These are phyloP conservation scores for Noccaea bulbosa DNA, from an alignment of 345 rosid genomes.

Conservation along the genomic window DNA sequence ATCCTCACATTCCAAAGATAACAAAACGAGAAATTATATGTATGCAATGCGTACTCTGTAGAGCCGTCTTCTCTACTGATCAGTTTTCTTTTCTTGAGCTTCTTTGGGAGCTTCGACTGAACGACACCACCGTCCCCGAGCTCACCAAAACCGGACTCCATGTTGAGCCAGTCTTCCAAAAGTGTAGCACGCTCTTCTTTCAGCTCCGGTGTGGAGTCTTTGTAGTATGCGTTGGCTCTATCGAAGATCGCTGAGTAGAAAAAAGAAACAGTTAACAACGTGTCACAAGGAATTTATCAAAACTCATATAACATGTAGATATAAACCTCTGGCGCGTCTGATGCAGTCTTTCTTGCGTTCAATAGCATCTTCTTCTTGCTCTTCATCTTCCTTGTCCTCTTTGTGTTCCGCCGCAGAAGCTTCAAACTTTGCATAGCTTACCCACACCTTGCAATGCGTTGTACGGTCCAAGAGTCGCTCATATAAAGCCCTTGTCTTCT, in stretches of 20 bases:
- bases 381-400: background rate
- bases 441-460: conserved; percentile 19
- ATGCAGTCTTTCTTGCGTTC: conserved; percentile 2
- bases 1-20: background rate
- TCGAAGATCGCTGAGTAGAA: conserved; percentile 11
- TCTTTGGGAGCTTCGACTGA: background rate
- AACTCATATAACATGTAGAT: conserved; percentile 5
- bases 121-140: conserved; percentile 17
- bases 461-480: conserved; percentile 19
- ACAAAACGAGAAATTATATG: background rate
- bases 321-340: conserved; percentile 1
- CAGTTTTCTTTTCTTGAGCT: conserved; percentile 10
- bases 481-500: conserved; percentile 7
- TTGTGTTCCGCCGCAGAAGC: conserved; percentile 2
- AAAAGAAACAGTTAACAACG: background rate
- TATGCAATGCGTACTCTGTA: conserved; percentile 17
- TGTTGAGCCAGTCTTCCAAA: conserved; percentile 8
- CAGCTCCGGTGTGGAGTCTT: conserved; percentile 9
- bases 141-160: background rate
- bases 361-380: background rate
- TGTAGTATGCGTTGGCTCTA: conserved; percentile 13
- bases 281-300: conserved; percentile 2
- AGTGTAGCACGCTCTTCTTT: conserved; percentile 12
- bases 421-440: conserved; percentile 17
- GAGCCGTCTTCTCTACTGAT: conserved; percentile 13